Evolutionary conservation across 805 yeast species (phyloP).

Genomic region (Wickerhamomyces queroliae): DNA sequence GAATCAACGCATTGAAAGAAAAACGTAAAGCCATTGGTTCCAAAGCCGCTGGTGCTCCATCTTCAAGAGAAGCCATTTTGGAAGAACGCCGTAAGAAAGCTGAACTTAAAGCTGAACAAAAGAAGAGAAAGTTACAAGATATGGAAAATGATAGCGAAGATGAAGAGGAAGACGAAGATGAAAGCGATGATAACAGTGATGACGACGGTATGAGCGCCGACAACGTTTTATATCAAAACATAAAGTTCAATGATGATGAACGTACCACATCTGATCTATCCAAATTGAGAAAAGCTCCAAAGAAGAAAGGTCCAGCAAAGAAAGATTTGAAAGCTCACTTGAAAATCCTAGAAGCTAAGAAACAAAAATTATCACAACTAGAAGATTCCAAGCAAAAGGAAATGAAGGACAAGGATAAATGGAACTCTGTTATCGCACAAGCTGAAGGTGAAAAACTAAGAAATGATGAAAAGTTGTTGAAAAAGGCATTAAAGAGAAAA

Average conservation of each 20-base stretch:
- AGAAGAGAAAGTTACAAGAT: constrained; percentile 34
- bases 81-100: constrained; percentile 51
- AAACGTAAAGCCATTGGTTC: constrained; percentile 92
- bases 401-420: constrained; percentile 65
- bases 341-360: constrained; percentile 66
- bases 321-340: constrained; percentile 83
- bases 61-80: constrained; percentile 75
- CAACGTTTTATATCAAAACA: constrained; percentile 69
- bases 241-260: constrained; percentile 77
- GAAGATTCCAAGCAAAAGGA: constrained; percentile 56
- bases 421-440: constrained; percentile 80
- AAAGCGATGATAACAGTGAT: constrained; percentile 28
- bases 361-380: constrained; percentile 51
- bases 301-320: constrained; percentile 79
- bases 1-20: constrained; percentile 63
- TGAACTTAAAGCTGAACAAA: constrained; percentile 28
- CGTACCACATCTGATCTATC: constrained; percentile 69
- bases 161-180: constrained; percentile 29
- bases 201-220: constrained; percentile 26
- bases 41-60: constrained; percentile 72
- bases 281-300: constrained; percentile 47
- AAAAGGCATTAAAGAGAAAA: constrained; percentile 79
- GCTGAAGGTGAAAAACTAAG: constrained; percentile 86
- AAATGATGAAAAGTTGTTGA: constrained; percentile 84
- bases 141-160: constrained; percentile 31